Base-by-base conservation (phyloP, 306 rosid species). In the Cyclanthera cordifolia region DNA sequence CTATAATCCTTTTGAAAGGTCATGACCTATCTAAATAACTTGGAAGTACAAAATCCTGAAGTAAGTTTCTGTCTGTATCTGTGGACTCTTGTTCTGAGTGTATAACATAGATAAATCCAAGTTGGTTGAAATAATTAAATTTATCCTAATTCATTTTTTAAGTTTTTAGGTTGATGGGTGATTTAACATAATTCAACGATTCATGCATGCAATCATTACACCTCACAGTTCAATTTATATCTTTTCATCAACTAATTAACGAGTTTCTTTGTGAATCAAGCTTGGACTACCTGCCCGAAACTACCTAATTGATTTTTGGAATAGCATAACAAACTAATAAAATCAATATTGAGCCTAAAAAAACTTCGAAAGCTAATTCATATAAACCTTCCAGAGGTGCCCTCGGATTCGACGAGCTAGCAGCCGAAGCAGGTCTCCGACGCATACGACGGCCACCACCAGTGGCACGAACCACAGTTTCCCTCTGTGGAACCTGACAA, bases 391-490 rank as follows among this genome's bases (percentile, higher is more conserved):
- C 90, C 8, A 59, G 77, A n/a, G 71, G 24, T 15, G 84, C 74
- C 45, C 85, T 81, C 1, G 84, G 74, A 34, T 85, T 87, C 9
- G 94, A 93, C 28, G 95, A 66, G 76, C 97, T 86, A 59, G 99
- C 95, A 77, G 88, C 96, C 30, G 95, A 79, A 71, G 88, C 90
- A 0, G 83, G 85, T 71, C 99, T 75, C 76, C 99, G 86, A 46
- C 99, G 94, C 97, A 94, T 94, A 47, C 97, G 88, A 24, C 89
- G 84, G 74, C 82, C 66, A 49, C 80, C 91, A 67, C 78, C 91
- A 67, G 95, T 63, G 46, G 95, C 87, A 17, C 96, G 96, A 4
- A 81, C 90, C 25, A 78, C 99, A 25, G 88, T 74, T 75, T 90
- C 97, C 70, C 90, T 74, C 73, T 20, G 80, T 17, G 84, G 94